Percentiles rank a stretch among this genome's conserved stretches.
Evolutionary conservation across 495 filamentous ascomycete genomes (phyloP).

Genomic region (Hypoxylon lenormandii): DNA sequence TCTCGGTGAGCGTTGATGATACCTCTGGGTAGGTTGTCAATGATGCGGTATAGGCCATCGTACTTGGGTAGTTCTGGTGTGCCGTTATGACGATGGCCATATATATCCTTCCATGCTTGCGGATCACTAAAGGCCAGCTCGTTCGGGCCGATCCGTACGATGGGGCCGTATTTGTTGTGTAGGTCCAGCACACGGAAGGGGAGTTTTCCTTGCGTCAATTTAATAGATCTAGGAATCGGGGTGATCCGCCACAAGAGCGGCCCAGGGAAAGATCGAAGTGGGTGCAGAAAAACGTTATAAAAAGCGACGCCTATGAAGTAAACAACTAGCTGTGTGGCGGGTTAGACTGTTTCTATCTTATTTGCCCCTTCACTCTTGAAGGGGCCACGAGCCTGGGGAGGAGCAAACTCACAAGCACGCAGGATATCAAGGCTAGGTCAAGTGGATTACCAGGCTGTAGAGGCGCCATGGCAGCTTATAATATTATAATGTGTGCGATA

Average conservation of each 20-base stretch:
- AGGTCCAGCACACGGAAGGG: constrained; percentile 52
- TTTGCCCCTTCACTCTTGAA: not conserved
- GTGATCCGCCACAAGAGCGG: constrained; percentile 50
- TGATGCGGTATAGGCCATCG: constrained; percentile 41
- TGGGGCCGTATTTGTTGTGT: constrained; percentile 60
- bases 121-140: constrained; percentile 59
- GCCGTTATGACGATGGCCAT: constrained; percentile 49
- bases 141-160: constrained; percentile 62
- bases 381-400: not conserved
- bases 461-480: constrained; percentile 30
- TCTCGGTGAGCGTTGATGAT: constrained; percentile 42
- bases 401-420: constrained; percentile 28
- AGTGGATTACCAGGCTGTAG: constrained; percentile 24
- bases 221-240: constrained; percentile 36
- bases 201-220: constrained; percentile 38
- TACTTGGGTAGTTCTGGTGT: constrained; percentile 47
- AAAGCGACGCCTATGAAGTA: constrained; percentile 28
- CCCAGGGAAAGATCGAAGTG: constrained; percentile 58
- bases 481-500: not conserved
- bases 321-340: constrained; percentile 7
- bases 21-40: constrained; percentile 38
- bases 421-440: constrained; percentile 28
- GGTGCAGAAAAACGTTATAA: constrained; percentile 60
- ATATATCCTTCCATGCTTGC: constrained; percentile 64
- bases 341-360: constrained; percentile 1